These are phyloP conservation scores for Chrysoporthe deuterocubensis DNA, from an alignment of 2,329 filamentous ascomycete genomes.

Conservation along the genomic window DNA sequence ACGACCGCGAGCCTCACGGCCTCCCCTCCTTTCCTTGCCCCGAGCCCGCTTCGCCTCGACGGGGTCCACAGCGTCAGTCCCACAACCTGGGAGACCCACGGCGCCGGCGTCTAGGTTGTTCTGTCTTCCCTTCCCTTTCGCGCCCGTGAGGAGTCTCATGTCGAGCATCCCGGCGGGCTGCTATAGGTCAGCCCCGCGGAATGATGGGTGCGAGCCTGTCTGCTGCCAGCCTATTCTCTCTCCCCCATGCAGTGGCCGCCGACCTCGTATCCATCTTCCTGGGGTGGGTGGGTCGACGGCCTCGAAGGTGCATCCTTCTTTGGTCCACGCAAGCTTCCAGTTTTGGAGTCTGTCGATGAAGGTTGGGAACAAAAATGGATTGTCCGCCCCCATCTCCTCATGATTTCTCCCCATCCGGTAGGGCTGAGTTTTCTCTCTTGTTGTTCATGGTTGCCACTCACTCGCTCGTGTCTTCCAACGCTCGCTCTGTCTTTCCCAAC, in stretches of 20 bases:
- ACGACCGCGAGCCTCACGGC: not conserved
- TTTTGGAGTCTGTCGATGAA: slow-evolving; percentile 6
- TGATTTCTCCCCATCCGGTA: slow-evolving; percentile 2
- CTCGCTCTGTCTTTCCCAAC: slow-evolving; percentile 15
- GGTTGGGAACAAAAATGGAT: slow-evolving; percentile 12
- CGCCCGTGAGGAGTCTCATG: not conserved
- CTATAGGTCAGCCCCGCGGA: not conserved
- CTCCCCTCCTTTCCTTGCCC: not conserved
- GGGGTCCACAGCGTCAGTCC: not conserved
- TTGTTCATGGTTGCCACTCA: slow-evolving; percentile 10
- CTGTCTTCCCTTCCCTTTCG: not conserved
- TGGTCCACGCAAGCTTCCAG: slow-evolving; percentile 1
- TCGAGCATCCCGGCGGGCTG: not conserved
- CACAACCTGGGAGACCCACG: slow-evolving; percentile 10
- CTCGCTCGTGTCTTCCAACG: slow-evolving; percentile 21
- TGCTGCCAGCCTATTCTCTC: not conserved
- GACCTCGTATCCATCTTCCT: slow-evolving; percentile 8
- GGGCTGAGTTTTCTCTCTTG: not conserved
- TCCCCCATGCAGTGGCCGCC: not conserved
- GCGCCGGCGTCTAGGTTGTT: not conserved
- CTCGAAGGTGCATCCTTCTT: not conserved
- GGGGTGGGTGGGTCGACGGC: slow-evolving; percentile 8
- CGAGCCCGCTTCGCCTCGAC: slow-evolving; percentile 5
- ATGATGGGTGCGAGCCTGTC: too few species aligned
- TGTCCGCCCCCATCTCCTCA: slow-evolving; percentile 21